phyloP scores from a whole-genome alignment of 352 stramenopile species.

The Thalassiosira exigua region DNA sequence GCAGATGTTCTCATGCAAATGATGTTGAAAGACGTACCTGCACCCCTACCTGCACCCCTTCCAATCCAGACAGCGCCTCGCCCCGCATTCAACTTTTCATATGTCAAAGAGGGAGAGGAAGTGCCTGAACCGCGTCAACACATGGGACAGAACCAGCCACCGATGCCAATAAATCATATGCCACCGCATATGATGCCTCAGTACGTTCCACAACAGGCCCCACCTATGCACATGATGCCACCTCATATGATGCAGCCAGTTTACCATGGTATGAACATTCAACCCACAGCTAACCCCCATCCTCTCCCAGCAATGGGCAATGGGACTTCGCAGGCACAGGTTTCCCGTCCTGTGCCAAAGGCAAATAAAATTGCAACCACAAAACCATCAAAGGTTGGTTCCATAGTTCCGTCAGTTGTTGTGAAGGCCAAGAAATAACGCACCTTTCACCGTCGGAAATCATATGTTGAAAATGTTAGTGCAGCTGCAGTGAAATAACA shows the following conservation, averaged over 20 bases:
- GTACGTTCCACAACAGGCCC: constrained; percentile 31
- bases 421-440: constrained; percentile 53
- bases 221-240: constrained; percentile 38
- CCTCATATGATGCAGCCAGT: constrained; percentile 35
- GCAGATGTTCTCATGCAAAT: constrained; percentile 73
- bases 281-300: constrained; percentile 13
- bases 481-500: too few relatives aligned
- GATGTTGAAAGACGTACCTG: constrained; percentile 57
- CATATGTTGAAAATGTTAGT: not conserved
- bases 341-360: constrained; percentile 5
- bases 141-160: constrained; percentile 2
- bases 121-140: constrained; percentile 13
- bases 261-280: constrained; percentile 28
- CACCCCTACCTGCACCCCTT: constrained; percentile 23
- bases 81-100: constrained; percentile 83
- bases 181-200: constrained; percentile 27
- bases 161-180: constrained; percentile 33
- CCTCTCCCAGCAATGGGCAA: constrained; percentile 19
- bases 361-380: constrained; percentile 20
- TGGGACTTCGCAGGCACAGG: constrained; percentile 7
- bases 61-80: constrained; percentile 9
- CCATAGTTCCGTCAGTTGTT: constrained; percentile 55
- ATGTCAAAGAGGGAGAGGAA: constrained; percentile 80
- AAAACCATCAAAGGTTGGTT: constrained; percentile 28
- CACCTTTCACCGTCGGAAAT: not conserved